These are phyloP conservation scores for Microthlaspi erraticum DNA, from an alignment of 345 rosid species.

Conservation along the genomic window DNA sequence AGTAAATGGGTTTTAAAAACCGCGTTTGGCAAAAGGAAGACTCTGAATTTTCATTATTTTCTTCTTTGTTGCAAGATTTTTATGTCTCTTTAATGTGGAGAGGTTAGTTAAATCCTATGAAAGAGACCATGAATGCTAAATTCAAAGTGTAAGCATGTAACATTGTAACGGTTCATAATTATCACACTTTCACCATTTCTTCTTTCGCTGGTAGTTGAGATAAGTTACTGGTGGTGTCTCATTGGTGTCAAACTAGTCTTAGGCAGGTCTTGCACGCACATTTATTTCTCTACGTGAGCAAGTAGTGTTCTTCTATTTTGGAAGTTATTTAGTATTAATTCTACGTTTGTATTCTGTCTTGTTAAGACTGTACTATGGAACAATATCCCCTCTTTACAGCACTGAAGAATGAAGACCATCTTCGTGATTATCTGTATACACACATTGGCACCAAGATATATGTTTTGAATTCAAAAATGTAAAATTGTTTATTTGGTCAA, in stretches of 20 bases:
- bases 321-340: too few relatives aligned
- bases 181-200: too few relatives aligned
- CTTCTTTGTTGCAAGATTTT: background rate
- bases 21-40: slow-evolving; percentile 22
- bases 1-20: background rate
- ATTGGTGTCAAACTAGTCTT: too few relatives aligned
- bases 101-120: background rate
- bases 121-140: background rate
- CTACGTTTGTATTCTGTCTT: too few relatives aligned
- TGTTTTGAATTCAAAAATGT: slow-evolving; percentile 21
- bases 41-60: background rate
- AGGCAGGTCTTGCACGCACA: too few relatives aligned
- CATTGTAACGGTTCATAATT: background rate
- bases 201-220: background rate
- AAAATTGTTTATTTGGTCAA: slow-evolving; percentile 40
- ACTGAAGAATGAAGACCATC: too few relatives aligned
- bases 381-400: too few relatives aligned
- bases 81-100: background rate
- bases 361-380: too few relatives aligned
- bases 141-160: slow-evolving; percentile 2
- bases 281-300: too few relatives aligned
- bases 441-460: background rate
- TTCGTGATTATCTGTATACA: too few relatives aligned
- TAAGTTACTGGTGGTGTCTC: too few relatives aligned
- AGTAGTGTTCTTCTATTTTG: too few relatives aligned